These are phyloP conservation scores for Penicillium argentinense DNA, from an alignment of 495 filamentous ascomycete species.

Conservation along the genomic window DNA sequence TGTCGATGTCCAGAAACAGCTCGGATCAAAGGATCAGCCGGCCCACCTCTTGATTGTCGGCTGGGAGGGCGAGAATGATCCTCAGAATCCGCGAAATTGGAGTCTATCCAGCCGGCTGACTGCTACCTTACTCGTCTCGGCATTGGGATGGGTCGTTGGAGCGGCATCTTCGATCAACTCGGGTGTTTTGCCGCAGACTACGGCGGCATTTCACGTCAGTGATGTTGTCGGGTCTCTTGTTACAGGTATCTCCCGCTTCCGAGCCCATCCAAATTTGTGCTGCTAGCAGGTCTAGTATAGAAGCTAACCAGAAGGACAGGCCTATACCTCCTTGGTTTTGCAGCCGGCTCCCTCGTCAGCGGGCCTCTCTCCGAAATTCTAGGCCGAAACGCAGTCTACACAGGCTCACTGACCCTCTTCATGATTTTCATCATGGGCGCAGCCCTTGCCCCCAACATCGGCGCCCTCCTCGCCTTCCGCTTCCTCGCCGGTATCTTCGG, in stretches of 20 bases:
- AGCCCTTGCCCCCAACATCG: conserved; percentile 51
- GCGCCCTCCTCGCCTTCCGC: conserved; percentile 49
- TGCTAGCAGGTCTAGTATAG: neutral
- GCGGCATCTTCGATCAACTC: conserved; percentile 55
- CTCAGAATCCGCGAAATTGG: conserved; percentile 59
- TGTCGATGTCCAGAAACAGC: neutral
- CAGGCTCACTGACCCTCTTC: conserved; percentile 46
- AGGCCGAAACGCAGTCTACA: conserved; percentile 59
- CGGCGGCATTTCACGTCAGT: conserved; percentile 48
- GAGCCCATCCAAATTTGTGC: neutral
- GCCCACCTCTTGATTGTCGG: conserved; percentile 42
- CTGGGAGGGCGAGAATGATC: conserved; percentile 54
- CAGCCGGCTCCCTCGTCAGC: conserved; percentile 50
- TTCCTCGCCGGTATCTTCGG: conserved; percentile 55
- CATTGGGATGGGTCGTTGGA: conserved; percentile 51
- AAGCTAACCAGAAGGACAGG: conserved; percentile 24
- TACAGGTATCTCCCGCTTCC: conserved; percentile 10
- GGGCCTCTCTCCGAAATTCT: conserved; percentile 60
- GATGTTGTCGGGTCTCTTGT: conserved; percentile 51
- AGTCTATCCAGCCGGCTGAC: conserved; percentile 32
- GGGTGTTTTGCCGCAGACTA: conserved; percentile 41
- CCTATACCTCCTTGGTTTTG: conserved; percentile 65
- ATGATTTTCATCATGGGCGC: conserved; percentile 55
- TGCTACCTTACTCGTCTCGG: conserved; percentile 51
- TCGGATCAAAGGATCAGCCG: neutral